Evolutionary conservation across 1,284 basidiomycete species (phyloP), one percentile per base, ranked within the genome.

Genomic region (Malassezia caprae): DNA sequence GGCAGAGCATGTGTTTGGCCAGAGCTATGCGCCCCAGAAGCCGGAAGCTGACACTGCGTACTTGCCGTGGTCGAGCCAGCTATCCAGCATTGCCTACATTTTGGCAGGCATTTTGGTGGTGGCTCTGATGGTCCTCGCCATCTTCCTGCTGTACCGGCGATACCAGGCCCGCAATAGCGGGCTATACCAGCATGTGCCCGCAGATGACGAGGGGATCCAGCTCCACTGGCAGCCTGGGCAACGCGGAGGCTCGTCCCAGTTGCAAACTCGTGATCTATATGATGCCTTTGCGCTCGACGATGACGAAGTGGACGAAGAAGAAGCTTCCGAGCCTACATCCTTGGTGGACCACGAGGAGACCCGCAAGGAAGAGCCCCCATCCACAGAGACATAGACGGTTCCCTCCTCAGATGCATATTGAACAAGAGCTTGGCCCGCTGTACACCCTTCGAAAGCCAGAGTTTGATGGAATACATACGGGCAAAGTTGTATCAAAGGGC

Each of bases 41-140:
- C 64, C n/a, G 76, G 77, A 5, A 69, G 77, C 73, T 23, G 88
- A 91, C 67, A 84, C 88, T 73, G 89, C 89, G 51, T 89, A 87
- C 82, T 89, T 91, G 75, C 23, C 46, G n/a, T 79, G 84, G 37
- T 39, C 37, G 37, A 39, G 37, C 19, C 17, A 21, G n/a, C 19
- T 39, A 8, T 39, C 37, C 17, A 39, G 11, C 8, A 21, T 39
- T 3, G 37, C 37, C 17, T 39, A 39, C 19, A 21, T 83, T 39
- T 88, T 87, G 1, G 74, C 83, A 15, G 82, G 82, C 15, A 79
- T 81, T 4, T 85, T 87, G 4, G 77, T 82, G 4, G 64, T 88
- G 47, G 89, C 93, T 73, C 81, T 2, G 61, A 84, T 55, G 81
- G 83, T 79, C 80, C 88, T 81, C 81, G 75, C 69, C 1, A 76